Percentiles rank a stretch among this genome's conserved stretches.
phyloP scores from a whole-genome alignment of 371 early-diverging fungal genomes.

The Nosema muscidifuracis region DNA sequence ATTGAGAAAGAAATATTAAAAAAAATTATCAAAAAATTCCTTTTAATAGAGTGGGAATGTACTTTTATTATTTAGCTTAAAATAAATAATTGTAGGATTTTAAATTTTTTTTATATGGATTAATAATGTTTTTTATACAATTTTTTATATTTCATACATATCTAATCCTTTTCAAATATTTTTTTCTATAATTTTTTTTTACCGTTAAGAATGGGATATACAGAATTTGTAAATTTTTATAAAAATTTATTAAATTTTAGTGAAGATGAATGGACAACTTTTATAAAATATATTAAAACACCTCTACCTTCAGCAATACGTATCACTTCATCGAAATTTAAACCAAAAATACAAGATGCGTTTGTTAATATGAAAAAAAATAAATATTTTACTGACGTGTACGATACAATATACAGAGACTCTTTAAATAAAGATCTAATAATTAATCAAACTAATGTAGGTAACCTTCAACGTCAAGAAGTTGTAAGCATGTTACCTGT shows the following conservation, averaged over 20 bases:
- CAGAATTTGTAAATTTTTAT: slow-evolving; percentile 48
- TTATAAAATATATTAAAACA: slow-evolving; percentile 30
- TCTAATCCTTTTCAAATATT: background rate
- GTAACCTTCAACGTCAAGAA: slow-evolving; percentile 89
- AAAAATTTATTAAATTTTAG: slow-evolving; percentile 18
- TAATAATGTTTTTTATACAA: too few species aligned
- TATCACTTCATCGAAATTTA: slow-evolving; percentile 31
- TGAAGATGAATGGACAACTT: slow-evolving; percentile 33
- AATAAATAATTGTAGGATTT: too few species aligned
- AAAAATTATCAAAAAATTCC: too few species aligned
- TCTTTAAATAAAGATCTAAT: slow-evolving; percentile 44
- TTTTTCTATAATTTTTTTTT: background rate
- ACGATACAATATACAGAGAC: slow-evolving; percentile 22
- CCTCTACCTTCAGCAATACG: slow-evolving; percentile 57
- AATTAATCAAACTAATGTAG: slow-evolving; percentile 63
- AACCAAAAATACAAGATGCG: slow-evolving; percentile 20
- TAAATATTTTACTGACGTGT: slow-evolving; percentile 44
- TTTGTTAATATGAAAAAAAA: slow-evolving; percentile 28
- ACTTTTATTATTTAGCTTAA: too few species aligned
- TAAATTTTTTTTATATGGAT: too few species aligned
- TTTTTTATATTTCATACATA: too few species aligned
- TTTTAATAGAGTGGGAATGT: too few species aligned
- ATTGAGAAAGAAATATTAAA: too few species aligned
- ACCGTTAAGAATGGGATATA: slow-evolving; percentile 17
- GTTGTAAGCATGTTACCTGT: slow-evolving; percentile 96